Evolutionary conservation across 371 early-diverging fungal species (phyloP).

Genomic region (Mortierella sp.): DNA sequence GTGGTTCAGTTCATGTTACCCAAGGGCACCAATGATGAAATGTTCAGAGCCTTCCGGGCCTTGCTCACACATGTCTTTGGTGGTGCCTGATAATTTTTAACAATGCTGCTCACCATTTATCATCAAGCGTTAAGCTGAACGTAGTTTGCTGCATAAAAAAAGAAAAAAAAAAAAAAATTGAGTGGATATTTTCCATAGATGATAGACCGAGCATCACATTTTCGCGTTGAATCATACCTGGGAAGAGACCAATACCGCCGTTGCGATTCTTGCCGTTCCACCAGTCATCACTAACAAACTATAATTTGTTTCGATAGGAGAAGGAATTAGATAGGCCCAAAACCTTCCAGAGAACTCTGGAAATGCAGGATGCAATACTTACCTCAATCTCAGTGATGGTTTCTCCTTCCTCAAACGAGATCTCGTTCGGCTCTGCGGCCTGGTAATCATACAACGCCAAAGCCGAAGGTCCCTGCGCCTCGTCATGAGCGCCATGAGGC

Average conservation of each 20-base stretch:
- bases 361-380: conserved; percentile 4
- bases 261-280: conserved; percentile 82
- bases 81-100: conserved; percentile 12
- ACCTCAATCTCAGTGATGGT: conserved; percentile 79
- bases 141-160: conserved; percentile 60
- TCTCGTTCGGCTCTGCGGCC: conserved; percentile 90
- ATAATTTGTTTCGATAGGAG: not conserved
- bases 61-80: conserved; percentile 42
- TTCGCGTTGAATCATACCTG: conserved; percentile 59
- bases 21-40: conserved; percentile 42
- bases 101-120: not conserved
- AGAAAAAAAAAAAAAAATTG: conserved; percentile 6
- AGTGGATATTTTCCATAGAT: not conserved
- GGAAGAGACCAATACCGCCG: conserved; percentile 77
- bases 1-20: conserved; percentile 48
- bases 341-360: too few relatives aligned
- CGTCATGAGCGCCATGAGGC: conserved; percentile 19
- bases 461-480: conserved; percentile 59
- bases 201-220: not conserved
- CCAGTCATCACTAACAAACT: conserved; percentile 89
- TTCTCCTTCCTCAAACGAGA: conserved; percentile 83
- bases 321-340: not conserved
- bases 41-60: conserved; percentile 34
- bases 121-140: conserved; percentile 55
- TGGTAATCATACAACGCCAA: conserved; percentile 86